A percentile compares a stretch with the other conserved stretches of the same genome.
Conservation (phyloP, 164 flowering plant genomes). For the Piper longum region DNA sequence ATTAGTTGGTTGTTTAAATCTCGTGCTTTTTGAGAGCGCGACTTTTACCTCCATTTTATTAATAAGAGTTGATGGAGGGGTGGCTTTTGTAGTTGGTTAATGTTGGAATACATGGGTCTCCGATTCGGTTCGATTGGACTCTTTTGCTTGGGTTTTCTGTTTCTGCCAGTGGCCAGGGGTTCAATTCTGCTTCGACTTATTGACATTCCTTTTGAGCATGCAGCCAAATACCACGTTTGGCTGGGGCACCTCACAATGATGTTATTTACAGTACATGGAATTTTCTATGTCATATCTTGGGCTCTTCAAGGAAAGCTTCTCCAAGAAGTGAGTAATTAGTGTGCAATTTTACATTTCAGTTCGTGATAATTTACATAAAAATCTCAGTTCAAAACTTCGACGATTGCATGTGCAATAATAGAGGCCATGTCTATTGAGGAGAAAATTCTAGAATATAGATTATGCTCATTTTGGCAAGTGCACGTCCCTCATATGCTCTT, state of each 20-base stretch:
- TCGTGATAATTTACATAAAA: too few species aligned
- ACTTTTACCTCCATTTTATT: too few species aligned
- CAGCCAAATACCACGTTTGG: constrained; percentile 91
- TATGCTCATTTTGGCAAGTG: too few species aligned
- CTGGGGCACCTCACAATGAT: constrained; percentile 86
- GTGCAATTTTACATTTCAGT: neutral
- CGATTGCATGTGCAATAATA: too few species aligned
- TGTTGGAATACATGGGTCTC: constrained; percentile 46
- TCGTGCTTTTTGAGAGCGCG: too few species aligned
- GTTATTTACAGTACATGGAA: constrained; percentile 63
- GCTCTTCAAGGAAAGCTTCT: constrained; percentile 44
- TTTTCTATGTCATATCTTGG: constrained; percentile 54
- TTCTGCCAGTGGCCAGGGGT: constrained; percentile 80
- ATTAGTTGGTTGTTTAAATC: too few species aligned
- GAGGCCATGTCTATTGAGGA: too few species aligned
- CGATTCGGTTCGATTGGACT: constrained; percentile 61
- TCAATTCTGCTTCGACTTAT: constrained; percentile 73
- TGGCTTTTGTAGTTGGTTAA: constrained; percentile 24
- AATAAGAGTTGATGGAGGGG: too few species aligned
- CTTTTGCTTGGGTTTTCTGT: constrained; percentile 66
- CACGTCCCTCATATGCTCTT: too few species aligned
- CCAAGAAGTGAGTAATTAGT: constrained; percentile 32
- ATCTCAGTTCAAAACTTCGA: neutral
- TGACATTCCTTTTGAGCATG: constrained; percentile 94
- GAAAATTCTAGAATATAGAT: too few species aligned